These are phyloP conservation scores for Mentha longifolia DNA, from an alignment of 257 asterid genomes.

Conservation along the genomic window DNA sequence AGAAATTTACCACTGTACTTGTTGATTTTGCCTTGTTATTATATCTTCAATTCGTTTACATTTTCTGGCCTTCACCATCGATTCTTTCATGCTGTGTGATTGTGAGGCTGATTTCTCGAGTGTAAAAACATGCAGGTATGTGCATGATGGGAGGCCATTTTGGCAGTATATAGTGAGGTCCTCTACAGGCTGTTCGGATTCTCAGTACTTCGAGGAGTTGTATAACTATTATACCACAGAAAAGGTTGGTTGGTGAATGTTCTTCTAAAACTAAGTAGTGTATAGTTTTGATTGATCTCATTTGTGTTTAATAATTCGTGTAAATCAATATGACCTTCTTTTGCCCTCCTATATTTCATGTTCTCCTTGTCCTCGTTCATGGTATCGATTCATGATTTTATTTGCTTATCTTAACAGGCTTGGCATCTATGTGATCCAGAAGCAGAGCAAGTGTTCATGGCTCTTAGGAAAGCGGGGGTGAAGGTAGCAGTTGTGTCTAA, in stretches of 20 bases:
- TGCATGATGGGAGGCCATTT: slow-evolving; percentile 93
- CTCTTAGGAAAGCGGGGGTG: slow-evolving; percentile 82
- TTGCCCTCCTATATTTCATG: not conserved
- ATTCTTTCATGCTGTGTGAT: slow-evolving; percentile 4
- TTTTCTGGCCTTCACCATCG: slow-evolving; percentile 3
- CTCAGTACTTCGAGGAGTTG: slow-evolving; percentile 95
- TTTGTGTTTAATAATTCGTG: not conserved
- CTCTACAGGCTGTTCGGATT: slow-evolving; percentile 93
- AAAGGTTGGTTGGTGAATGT: slow-evolving; percentile 54
- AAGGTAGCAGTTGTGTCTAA: slow-evolving; percentile 92
- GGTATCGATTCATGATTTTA: not conserved
- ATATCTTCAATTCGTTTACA: not conserved
- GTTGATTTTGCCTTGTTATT: not conserved
- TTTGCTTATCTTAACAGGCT: slow-evolving; percentile 57
- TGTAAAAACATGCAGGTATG: slow-evolving; percentile 59
- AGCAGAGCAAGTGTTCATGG: slow-evolving; percentile 77
- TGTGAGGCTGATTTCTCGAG: not conserved
- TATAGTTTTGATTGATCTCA: not conserved
- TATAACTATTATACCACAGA: slow-evolving; percentile 86
- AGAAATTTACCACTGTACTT: not conserved
- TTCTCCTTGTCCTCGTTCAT: not conserved
- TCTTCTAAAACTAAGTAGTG: not conserved
- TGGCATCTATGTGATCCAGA: slow-evolving; percentile 98
- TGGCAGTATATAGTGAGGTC: slow-evolving; percentile 96
- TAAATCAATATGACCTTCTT: not conserved